These are phyloP conservation scores for Plasmopara muralis DNA, from an alignment of 352 stramenopile genomes.

Conservation along the genomic window DNA sequence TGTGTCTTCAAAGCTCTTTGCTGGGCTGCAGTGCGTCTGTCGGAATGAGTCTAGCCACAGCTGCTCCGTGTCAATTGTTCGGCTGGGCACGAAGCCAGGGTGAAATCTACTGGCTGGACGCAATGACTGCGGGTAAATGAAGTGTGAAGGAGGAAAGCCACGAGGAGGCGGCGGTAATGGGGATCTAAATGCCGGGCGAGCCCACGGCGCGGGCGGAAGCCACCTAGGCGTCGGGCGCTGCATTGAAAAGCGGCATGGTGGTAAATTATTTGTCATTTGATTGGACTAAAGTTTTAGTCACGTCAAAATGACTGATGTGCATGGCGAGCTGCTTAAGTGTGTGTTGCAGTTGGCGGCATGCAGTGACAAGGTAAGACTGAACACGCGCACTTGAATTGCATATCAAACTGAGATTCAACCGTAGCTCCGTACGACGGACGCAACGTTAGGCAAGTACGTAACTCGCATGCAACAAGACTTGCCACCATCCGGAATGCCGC, in stretches of 20 bases:
- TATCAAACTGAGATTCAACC: neutral
- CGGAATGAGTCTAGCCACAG: conserved; percentile 26
- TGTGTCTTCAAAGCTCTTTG: neutral
- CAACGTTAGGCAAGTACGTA: conserved; percentile 36
- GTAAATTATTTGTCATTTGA: no score
- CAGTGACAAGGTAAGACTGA: conserved; percentile 56
- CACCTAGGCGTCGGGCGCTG: conserved; percentile 10
- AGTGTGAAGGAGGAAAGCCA: neutral
- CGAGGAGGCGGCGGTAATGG: conserved; percentile 4
- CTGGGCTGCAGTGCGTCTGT: conserved; percentile 13
- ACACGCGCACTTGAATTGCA: neutral
- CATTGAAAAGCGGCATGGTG: neutral
- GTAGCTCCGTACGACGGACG: conserved; percentile 56
- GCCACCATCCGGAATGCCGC: conserved; percentile 40
- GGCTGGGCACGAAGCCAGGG: conserved; percentile 14
- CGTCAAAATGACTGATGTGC: conserved; percentile 38
- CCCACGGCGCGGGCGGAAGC: conserved; percentile 4
- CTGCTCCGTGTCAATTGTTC: conserved; percentile 17
- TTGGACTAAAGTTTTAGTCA: no score
- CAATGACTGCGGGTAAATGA: conserved; percentile 4
- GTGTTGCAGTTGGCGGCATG: conserved; percentile 67
- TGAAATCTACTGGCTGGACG: conserved; percentile 7
- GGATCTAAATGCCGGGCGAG: conserved; percentile 8
- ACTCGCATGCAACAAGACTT: conserved; percentile 32
- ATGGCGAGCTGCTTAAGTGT: conserved; percentile 63